phyloP scores from a whole-genome alignment of 2,329 filamentous ascomycete genomes.

The Cryphonectria naterciae region DNA sequence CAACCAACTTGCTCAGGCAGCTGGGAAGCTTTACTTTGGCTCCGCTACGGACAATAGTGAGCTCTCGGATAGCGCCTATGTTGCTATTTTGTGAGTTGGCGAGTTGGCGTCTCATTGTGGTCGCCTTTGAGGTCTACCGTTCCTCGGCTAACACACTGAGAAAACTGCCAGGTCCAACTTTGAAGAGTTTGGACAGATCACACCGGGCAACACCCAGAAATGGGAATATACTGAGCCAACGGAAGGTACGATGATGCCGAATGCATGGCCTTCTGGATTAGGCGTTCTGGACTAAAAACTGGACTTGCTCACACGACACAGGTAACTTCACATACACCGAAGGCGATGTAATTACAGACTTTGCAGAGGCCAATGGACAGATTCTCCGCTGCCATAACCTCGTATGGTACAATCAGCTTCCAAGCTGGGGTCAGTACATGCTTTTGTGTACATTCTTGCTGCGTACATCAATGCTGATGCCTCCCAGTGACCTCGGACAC shows the following conservation, averaged over 20 bases:
- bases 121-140: too few relatives aligned
- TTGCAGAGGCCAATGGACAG: constrained; percentile 54
- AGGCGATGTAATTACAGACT: constrained; percentile 57
- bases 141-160: background rate
- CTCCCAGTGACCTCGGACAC: constrained; percentile 44
- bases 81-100: constrained; percentile 48
- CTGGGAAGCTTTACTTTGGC: constrained; percentile 58
- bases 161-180: constrained; percentile 45
- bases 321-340: constrained; percentile 61
- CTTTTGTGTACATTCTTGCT: background rate
- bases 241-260: constrained; percentile 38
- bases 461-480: background rate
- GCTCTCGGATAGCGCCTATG: constrained; percentile 58
- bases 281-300: too few relatives aligned
- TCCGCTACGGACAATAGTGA: constrained; percentile 65
- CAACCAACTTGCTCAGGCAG: constrained; percentile 27
- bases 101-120: background rate
- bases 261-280: too few relatives aligned
- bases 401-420: constrained; percentile 57
- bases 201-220: constrained; percentile 66
- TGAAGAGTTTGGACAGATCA: constrained; percentile 66
- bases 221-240: constrained; percentile 66
- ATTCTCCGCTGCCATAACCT: constrained; percentile 66
- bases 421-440: constrained; percentile 47
- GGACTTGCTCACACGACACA: constrained; percentile 33